Evolutionary conservation across 1,284 basidiomycete species (phyloP).

Genomic region (Microbotryum violaceum): DNA sequence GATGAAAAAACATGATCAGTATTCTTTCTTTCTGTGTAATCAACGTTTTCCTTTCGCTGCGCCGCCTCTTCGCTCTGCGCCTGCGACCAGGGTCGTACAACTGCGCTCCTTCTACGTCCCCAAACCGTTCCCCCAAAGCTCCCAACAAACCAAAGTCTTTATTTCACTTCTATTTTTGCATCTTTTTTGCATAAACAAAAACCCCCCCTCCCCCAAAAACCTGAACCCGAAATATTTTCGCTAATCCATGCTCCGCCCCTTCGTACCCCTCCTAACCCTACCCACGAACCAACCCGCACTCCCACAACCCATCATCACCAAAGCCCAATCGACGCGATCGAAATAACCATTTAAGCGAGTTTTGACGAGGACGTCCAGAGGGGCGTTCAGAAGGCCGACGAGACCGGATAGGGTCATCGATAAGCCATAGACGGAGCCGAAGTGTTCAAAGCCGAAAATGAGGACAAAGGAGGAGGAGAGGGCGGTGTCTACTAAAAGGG

Average conservation of each 20-base stretch:
- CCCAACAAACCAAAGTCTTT: too few relatives aligned
- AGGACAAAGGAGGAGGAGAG: conserved; percentile 37
- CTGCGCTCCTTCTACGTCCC: too few relatives aligned
- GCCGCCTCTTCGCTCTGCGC: too few relatives aligned
- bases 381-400: conserved; percentile 40
- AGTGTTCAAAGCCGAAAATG: conserved; percentile 34
- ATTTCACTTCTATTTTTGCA: too few relatives aligned
- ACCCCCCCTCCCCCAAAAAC: too few relatives aligned
- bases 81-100: too few relatives aligned
- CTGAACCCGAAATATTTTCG: too few relatives aligned
- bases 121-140: too few relatives aligned
- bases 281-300: conserved; percentile 26
- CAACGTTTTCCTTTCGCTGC: too few relatives aligned
- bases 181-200: too few relatives aligned
- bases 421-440: conserved; percentile 35
- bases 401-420: conserved; percentile 42
- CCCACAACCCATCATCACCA: conserved; percentile 35
- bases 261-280: background rate
- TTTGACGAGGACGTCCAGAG: conserved; percentile 41
- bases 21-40: too few relatives aligned
- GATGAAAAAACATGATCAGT: too few relatives aligned
- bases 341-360: conserved; percentile 38
- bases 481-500: conserved; percentile 43
- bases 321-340: conserved; percentile 35
- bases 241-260: background rate